phyloP scores from a whole-genome alignment of 2,329 filamentous ascomycete genomes.

The Arthrobotrys sinensis region DNA sequence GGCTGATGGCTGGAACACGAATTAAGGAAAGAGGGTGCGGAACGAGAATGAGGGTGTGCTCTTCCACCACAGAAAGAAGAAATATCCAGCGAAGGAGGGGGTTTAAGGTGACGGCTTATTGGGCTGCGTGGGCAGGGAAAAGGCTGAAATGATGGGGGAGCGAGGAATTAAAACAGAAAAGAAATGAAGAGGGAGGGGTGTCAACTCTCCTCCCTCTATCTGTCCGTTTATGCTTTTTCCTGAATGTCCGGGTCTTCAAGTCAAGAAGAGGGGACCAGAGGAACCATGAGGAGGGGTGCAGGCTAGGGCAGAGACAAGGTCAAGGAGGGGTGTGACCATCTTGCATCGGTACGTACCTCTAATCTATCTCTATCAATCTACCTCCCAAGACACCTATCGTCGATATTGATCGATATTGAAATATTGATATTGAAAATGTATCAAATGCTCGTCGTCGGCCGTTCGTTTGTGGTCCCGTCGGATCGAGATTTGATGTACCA shows the following conservation, averaged over 20 bases:
- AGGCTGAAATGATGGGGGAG: conserved; percentile 61
- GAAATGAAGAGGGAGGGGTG: conserved; percentile 60
- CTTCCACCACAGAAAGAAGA: conserved; percentile 58
- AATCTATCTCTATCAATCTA: conserved; percentile 32
- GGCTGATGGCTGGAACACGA: conserved; percentile 57
- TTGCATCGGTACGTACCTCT: conserved; percentile 60
- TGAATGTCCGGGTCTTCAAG: conserved; percentile 59
- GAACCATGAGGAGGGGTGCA: conserved; percentile 58
- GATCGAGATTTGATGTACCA: conserved; percentile 40
- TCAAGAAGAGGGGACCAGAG: conserved; percentile 53
- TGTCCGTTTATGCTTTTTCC: conserved; percentile 59
- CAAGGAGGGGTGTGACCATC: conserved; percentile 52
- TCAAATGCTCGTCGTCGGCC: background rate
- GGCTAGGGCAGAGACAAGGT: conserved; percentile 50
- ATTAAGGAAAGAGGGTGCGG: conserved; percentile 55
- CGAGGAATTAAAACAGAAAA: conserved; percentile 59
- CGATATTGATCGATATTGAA: conserved; percentile 21
- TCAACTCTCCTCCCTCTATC: conserved; percentile 23
- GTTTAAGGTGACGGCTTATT: conserved; percentile 61
- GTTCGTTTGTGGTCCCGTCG: conserved; percentile 24
- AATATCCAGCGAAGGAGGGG: conserved; percentile 55
- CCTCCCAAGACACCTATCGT: conserved; percentile 8
- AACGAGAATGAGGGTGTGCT: conserved; percentile 51
- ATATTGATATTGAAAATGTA: background rate
- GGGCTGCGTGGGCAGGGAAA: conserved; percentile 63